Percentiles rank a stretch among this genome's conserved stretches.
These are phyloP conservation scores for Exophiala bonariae DNA, from an alignment of 2,329 filamentous ascomycete species.

Conservation along the genomic window DNA sequence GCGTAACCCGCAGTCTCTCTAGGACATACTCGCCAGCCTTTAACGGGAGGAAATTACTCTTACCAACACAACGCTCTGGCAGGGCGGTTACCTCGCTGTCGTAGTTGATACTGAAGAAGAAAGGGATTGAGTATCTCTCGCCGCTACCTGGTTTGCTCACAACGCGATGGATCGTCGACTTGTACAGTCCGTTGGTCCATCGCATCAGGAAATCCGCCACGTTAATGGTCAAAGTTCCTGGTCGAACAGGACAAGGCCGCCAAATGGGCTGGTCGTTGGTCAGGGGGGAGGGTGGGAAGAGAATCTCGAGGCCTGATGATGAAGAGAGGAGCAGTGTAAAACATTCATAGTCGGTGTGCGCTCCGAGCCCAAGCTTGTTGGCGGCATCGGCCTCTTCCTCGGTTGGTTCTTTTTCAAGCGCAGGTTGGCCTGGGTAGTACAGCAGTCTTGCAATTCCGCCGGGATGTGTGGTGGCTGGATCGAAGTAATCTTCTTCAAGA, in stretches of 20 bases:
- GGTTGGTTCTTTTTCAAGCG: not conserved
- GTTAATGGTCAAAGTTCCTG: conserved; percentile 48
- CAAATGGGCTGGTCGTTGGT: conserved; percentile 25
- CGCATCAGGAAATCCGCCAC: conserved; percentile 47
- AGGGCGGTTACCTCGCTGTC: conserved; percentile 30
- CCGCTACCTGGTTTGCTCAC: conserved; percentile 37
- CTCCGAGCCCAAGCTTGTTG: conserved; percentile 27
- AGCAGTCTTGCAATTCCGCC: conserved; percentile 34
- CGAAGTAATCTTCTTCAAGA: conserved; percentile 57
- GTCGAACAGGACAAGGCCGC: conserved; percentile 28
- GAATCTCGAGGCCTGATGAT: conserved; percentile 27
- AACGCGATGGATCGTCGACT: conserved; percentile 44
- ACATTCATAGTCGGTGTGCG: conserved; percentile 43
- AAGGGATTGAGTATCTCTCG: conserved; percentile 43
- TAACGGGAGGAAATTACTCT: conserved; percentile 22
- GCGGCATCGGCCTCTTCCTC: conserved; percentile 2
- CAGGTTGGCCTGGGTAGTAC: conserved; percentile 29
- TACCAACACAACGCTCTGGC: conserved; percentile 30
- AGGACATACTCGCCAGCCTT: conserved; percentile 29
- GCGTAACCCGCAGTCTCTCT: conserved; percentile 27
- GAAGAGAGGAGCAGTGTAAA: conserved; percentile 48
- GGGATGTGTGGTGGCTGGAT: conserved; percentile 54
- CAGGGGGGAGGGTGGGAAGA: conserved; percentile 25
- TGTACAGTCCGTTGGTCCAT: conserved; percentile 45
- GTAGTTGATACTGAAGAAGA: conserved; percentile 36